Evolutionary conservation across 495 filamentous ascomycete genomes (phyloP).

Genomic region (Parmelia sp.): DNA sequence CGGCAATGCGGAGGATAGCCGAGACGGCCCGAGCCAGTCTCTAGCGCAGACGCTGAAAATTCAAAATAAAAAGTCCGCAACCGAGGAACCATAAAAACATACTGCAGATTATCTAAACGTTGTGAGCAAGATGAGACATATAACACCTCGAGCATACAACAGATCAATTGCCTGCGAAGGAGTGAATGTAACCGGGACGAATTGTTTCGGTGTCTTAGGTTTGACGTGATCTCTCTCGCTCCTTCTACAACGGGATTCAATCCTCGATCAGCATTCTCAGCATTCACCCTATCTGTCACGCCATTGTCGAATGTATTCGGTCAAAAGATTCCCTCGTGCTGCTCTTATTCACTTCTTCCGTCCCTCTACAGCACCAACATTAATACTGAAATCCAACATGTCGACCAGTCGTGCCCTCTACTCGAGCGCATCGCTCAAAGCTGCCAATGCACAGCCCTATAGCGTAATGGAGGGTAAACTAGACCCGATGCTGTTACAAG

Average conservation of each 20-base stretch:
- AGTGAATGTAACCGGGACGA: neutral
- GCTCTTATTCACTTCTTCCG: neutral
- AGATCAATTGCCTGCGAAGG: neutral
- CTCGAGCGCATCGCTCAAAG: conserved; percentile 25
- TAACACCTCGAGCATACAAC: neutral
- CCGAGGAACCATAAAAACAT: neutral
- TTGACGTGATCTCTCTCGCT: conserved; percentile 10
- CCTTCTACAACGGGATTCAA: neutral
- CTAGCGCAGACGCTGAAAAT: neutral
- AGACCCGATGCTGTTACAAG: conserved; percentile 41
- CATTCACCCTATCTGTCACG: no score
- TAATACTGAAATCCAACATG: conserved; percentile 12
- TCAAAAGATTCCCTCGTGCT: neutral
- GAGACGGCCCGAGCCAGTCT: neutral
- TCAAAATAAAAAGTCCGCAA: neutral
- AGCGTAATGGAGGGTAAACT: conserved; percentile 43
- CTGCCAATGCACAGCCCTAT: conserved; percentile 33
- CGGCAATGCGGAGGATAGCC: neutral
- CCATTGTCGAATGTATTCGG: neutral
- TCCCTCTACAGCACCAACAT: neutral
- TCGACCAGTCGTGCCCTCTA: conserved; percentile 19
- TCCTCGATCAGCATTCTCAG: conserved; percentile 1
- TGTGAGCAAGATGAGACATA: neutral
- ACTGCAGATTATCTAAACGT: neutral
- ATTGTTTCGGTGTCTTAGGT: conserved; percentile 1